phyloP scores from a whole-genome alignment of 1,284 basidiomycete species.

The Irpex sp. region DNA sequence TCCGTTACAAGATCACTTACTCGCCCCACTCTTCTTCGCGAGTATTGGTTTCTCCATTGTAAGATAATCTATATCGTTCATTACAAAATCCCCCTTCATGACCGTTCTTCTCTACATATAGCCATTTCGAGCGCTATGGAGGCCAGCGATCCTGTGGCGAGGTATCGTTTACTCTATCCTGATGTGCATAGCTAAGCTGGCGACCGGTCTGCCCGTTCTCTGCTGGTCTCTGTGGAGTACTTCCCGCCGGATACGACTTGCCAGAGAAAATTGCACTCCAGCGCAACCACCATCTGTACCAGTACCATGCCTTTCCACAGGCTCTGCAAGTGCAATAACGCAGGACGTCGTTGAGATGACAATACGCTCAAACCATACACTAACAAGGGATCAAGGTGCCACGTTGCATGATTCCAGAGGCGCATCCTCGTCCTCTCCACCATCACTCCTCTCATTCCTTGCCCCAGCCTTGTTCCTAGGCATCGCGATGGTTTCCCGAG shows the following conservation, averaged over 20 bases:
- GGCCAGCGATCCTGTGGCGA: slow-evolving; percentile 42
- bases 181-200: slow-evolving; percentile 44
- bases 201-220: slow-evolving; percentile 22
- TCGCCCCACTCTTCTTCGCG: slow-evolving; percentile 52
- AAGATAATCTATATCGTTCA: slow-evolving; percentile 1
- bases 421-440: not conserved
- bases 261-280: too few relatives aligned
- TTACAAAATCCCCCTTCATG: not conserved
- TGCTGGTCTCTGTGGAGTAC: slow-evolving; percentile 10
- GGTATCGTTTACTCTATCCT: slow-evolving; percentile 45
- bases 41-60: slow-evolving; percentile 50
- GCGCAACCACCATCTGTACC: not conserved
- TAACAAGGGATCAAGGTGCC: too few relatives aligned
- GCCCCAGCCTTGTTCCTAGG: slow-evolving; percentile 23
- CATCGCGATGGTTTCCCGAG: slow-evolving; percentile 45
- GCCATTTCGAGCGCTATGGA: slow-evolving; percentile 47
- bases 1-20: slow-evolving; percentile 32
- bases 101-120: slow-evolving; percentile 3
- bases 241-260: not conserved
- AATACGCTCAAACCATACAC: not conserved
- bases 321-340: not conserved
- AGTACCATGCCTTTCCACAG: not conserved
- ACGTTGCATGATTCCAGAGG: not conserved
- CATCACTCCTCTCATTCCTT: not conserved
- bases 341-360: not conserved